Evolutionary conservation across 2,329 filamentous ascomycete species (phyloP).

Genomic region (Bipolaris victoriae): DNA sequence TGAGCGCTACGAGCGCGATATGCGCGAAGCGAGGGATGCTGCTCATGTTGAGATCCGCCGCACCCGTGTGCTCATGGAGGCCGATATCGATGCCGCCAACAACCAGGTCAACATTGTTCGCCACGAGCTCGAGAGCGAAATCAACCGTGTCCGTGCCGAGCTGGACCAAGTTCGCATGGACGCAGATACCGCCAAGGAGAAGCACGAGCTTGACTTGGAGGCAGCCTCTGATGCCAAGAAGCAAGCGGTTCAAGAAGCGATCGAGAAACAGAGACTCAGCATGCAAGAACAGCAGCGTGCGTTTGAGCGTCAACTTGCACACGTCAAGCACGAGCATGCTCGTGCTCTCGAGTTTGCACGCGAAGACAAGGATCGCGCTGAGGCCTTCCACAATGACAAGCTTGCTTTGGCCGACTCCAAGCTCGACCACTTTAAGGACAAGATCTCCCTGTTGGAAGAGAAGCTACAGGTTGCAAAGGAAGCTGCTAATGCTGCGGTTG

Average conservation of each 20-base stretch:
- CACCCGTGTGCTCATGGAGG: slow-evolving; percentile 77
- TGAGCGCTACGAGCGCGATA: slow-evolving; percentile 77
- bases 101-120: slow-evolving; percentile 84
- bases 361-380: slow-evolving; percentile 82
- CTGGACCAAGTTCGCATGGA: slow-evolving; percentile 80
- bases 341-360: slow-evolving; percentile 70
- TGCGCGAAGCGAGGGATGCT: slow-evolving; percentile 81
- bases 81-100: slow-evolving; percentile 82
- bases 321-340: slow-evolving; percentile 64
- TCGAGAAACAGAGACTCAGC: slow-evolving; percentile 60
- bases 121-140: slow-evolving; percentile 80
- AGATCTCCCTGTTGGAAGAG: slow-evolving; percentile 83
- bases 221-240: slow-evolving; percentile 75
- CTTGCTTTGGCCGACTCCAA: slow-evolving; percentile 84
- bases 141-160: slow-evolving; percentile 73
- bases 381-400: slow-evolving; percentile 80
- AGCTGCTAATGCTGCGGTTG: slow-evolving; percentile 82
- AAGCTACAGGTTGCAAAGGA: slow-evolving; percentile 89
- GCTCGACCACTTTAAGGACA: slow-evolving; percentile 83
- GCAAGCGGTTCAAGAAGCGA: slow-evolving; percentile 61
- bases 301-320: slow-evolving; percentile 46
- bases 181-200: slow-evolving; percentile 78
- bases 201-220: slow-evolving; percentile 83
- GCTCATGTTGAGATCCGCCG: slow-evolving; percentile 81
- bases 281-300: slow-evolving; percentile 59